A percentile compares a stretch with the other conserved stretches of the same genome.
These are phyloP conservation scores for Hemisphaericaspora nanyangensis DNA, from an alignment of 805 yeast genomes.

Conservation along the genomic window DNA sequence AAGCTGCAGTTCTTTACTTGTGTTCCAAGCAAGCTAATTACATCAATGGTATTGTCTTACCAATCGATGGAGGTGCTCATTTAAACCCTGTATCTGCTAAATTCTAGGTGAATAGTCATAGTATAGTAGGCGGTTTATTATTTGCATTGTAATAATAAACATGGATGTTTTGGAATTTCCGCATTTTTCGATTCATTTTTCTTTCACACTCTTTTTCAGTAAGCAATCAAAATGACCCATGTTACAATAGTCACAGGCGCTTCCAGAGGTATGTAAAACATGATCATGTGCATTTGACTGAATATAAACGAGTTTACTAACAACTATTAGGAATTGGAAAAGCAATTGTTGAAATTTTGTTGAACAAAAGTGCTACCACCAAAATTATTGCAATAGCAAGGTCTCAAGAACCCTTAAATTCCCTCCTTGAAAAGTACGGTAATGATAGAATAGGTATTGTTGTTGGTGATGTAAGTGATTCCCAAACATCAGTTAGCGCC, in stretches of 20 bases:
- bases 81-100: constrained; percentile 19
- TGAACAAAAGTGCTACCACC: constrained; percentile 31
- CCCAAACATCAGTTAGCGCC: constrained; percentile 29
- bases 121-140: neutral
- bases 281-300: no score
- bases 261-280: constrained; percentile 46
- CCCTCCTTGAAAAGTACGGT: constrained; percentile 43
- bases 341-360: constrained; percentile 55
- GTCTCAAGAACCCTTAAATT: constrained; percentile 44
- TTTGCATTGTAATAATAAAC: neutral
- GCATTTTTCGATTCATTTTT: no score
- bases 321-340: constrained; percentile 66
- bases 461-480: constrained; percentile 58
- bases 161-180: no score
- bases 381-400: constrained; percentile 73
- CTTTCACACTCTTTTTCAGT: no score
- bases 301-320: no score
- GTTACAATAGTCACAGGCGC: constrained; percentile 56
- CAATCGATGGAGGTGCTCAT: constrained; percentile 68
- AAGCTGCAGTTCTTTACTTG: constrained; percentile 52
- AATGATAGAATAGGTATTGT: constrained; percentile 46
- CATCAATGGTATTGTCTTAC: constrained; percentile 63
- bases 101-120: constrained; percentile 6
- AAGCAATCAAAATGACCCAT: constrained; percentile 16
- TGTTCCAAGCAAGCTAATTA: constrained; percentile 53